Percentiles rank a stretch among this genome's conserved stretches.
Evolutionary conservation across 306 rosid species (phyloP).

Genomic region (Alnus glutinosa): DNA sequence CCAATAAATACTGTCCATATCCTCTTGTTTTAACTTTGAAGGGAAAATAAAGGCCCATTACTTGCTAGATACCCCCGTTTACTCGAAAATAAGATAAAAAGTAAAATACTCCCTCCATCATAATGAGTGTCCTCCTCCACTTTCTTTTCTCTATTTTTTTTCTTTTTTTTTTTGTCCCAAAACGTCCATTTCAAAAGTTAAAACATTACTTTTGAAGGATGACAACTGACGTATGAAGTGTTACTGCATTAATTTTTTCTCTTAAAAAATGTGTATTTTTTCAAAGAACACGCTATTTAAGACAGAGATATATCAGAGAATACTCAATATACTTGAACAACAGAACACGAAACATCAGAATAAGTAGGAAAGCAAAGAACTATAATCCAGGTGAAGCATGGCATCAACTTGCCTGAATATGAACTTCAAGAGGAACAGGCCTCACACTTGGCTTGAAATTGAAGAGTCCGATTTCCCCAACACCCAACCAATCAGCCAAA

Average conservation of each 20-base stretch:
- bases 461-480: conserved; percentile 89
- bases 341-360: conserved; percentile 7
- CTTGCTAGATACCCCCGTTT: background rate
- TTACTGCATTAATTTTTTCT: background rate
- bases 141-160: background rate
- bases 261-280: background rate
- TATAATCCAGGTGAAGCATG: conserved; percentile 22
- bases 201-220: background rate
- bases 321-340: background rate
- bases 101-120: background rate
- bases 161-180: background rate
- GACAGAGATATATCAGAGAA: background rate
- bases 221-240: background rate
- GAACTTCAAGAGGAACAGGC: conserved; percentile 96
- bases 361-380: conserved; percentile 1
- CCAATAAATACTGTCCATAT: background rate
- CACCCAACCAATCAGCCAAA: conserved; percentile 98
- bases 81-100: background rate
- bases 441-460: conserved; percentile 99
- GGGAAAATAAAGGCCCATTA: conserved; percentile 1
- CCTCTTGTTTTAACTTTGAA: background rate
- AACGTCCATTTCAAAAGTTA: background rate
- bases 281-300: background rate
- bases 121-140: background rate
- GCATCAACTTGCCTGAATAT: conserved; percentile 82